Evolutionary conservation across 495 filamentous ascomycete species (phyloP), one percentile per base, ranked within the genome.

Genomic region (Parathielavia hyrcaniae): DNA sequence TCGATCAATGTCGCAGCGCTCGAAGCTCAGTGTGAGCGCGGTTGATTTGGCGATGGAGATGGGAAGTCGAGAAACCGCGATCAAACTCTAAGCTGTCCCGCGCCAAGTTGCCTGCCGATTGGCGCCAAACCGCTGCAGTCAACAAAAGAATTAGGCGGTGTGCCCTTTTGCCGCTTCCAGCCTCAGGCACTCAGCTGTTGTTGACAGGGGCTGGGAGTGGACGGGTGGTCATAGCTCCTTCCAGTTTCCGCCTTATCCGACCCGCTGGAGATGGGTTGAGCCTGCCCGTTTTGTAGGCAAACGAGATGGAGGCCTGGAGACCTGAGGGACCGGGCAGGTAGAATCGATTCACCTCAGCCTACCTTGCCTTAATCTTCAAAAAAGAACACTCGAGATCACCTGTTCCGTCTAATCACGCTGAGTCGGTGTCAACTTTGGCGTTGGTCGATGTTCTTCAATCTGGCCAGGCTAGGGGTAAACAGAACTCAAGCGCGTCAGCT

Each of bases 141-240:
- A 68, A 69, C 62, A 65, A 68, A 62, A 63, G 50, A 61, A 53
- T 64, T 64, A 50, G 69, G 69, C 69, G 69, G 67, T 69, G 62
- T 66, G 23, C 4, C 17, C 34, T 68, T 70, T 64, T 70, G 68
- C 68, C 66, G 32, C 20, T 47, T 38, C 44, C 5, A 0, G 16
- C 17, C 30, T 17, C 14, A 47, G 22, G 12, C 32, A 23, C 4
- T 53, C 35, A 36, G 26, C 14, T 41, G 34, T 5, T 6, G 47
- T 13, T 36, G 47, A 39, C 4, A 39, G 36, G 8, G 41, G 12
- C 47, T 36, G 48, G 5, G 8, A 8, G 45, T 20, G 16, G 46
- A 1, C 7, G 1, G 34, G 20, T 52, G 44, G 58, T 48, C 58
- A 60, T 26, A 60, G 58, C 58, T 57, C 55, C 53, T 47, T 45